These are phyloP conservation scores for Elongisporangium anandrum DNA, from an alignment of 352 stramenopile genomes.

Conservation along the genomic window DNA sequence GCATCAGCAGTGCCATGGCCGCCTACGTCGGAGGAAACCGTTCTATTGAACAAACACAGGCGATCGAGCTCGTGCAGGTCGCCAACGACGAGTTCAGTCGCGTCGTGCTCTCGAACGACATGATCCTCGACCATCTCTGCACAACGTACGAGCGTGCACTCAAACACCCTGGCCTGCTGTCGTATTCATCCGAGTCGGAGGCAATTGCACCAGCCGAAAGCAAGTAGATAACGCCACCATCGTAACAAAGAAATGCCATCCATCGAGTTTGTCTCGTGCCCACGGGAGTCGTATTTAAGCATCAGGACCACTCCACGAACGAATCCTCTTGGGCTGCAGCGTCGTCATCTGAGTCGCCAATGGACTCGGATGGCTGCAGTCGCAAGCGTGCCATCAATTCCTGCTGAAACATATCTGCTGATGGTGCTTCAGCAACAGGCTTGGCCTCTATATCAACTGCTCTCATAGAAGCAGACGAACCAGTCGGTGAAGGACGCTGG, in stretches of 20 bases:
- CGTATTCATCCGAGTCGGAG: background rate
- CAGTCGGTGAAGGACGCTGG: too few species aligned
- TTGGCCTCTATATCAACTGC: background rate
- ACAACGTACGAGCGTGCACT: conserved; percentile 76
- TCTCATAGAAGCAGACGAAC: too few species aligned
- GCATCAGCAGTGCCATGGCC: conserved; percentile 1
- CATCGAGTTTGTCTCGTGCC: background rate
- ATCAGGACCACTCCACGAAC: background rate
- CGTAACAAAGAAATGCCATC: background rate
- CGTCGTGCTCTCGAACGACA: conserved; percentile 75
- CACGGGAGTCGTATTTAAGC: background rate
- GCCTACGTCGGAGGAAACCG: conserved; percentile 4
- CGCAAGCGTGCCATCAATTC: background rate
- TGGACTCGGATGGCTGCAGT: background rate
- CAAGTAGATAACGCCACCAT: background rate
- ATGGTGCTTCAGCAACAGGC: background rate
- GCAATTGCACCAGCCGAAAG: background rate
- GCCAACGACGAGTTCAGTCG: conserved; percentile 62
- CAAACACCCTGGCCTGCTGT: background rate
- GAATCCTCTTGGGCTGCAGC: too few species aligned
- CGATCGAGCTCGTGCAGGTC: conserved; percentile 61
- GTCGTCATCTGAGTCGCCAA: background rate
- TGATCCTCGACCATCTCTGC: conserved; percentile 85
- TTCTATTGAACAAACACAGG: background rate
- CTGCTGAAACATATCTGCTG: background rate